Evolutionary conservation across 1,284 basidiomycete genomes (phyloP), one percentile per base, ranked within the genome.

Genomic region (Cronartium quercuum): DNA sequence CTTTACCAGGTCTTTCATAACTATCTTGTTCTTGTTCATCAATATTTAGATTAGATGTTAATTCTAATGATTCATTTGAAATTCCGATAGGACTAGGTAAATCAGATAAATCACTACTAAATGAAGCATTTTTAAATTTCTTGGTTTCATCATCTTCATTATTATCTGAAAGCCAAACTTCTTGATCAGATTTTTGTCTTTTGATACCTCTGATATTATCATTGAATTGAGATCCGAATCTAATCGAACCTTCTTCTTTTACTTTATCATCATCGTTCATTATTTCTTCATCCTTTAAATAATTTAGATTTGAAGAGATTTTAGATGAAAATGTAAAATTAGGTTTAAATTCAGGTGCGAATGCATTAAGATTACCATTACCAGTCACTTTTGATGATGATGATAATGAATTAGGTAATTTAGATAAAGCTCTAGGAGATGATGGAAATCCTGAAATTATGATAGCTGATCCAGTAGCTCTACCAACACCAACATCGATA

Each of bases 341-440:
- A 38, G 71, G 71, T 58, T 66, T 66, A 42, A 66, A 74, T 66
- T 74, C 71, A 41, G 71, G n/a, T 21, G 71, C 71, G 24, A 66
- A 74, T 12, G 71, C 64, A 61, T 66, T 66, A 29, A 74, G 40
- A 41, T 40, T 40, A 38, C 47, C 35, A 1, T 24, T 35, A 51
- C 61, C 65, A n/a, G 29, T 51, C 24, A 18, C 35, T 58, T 74
- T 58, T 18, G 42, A 34, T 3, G 44, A 21, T 71, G 61, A 18
- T n/a, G 41, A 24, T 21, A n/a, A n/a, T 9, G 18, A 60, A 62
- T 60, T 35, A 68, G 24, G 58, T 62, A 57, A 24, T 15, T 24
- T 62, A 57, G 40, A 62, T 18, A 2, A 60, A 41, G 51, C 58
- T 51, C 21, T 35, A 3, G 10, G 58, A 60, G 51, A 69, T 69